Evolutionary conservation across 768 basidiomycete genomes (phyloP).

Genomic region (Phaffia tasmanica): DNA sequence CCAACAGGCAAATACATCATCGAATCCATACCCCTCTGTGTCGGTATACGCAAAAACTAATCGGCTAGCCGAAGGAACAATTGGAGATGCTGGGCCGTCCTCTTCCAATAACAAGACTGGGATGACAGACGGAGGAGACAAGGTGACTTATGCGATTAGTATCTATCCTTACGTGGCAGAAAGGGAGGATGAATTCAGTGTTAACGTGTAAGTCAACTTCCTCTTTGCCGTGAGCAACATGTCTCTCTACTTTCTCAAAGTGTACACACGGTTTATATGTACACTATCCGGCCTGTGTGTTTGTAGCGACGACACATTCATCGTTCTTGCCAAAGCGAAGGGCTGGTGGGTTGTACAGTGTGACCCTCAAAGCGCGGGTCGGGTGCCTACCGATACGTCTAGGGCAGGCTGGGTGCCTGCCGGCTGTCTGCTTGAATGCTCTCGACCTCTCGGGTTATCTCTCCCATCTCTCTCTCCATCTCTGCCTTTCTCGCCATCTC

Average conservation of each 20-base stretch:
- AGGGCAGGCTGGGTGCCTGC: conserved; percentile 97
- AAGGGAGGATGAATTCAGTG: conserved; percentile 96
- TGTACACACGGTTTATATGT: not conserved
- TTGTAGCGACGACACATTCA: conserved; percentile 75
- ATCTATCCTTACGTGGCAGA: conserved; percentile 99
- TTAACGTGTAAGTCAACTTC: conserved; percentile 62
- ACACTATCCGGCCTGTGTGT: not conserved
- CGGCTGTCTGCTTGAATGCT: conserved; percentile 87
- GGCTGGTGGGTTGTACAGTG: conserved; percentile 99
- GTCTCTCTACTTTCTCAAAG: not conserved
- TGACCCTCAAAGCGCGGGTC: conserved; percentile 71
- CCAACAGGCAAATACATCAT: conserved; percentile 23
- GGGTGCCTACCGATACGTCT: conserved; percentile 46
- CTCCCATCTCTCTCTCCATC: not conserved
- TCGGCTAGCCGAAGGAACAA: not conserved
- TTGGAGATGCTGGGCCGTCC: not conserved
- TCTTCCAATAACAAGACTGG: not conserved
- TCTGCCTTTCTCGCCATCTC: not conserved
- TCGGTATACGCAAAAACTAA: not conserved
- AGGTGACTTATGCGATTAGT: conserved; percentile 6
- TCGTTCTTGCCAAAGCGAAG: conserved; percentile 83
- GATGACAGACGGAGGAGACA: not conserved
- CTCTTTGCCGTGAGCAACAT: not conserved
- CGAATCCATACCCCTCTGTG: conserved; percentile 21
- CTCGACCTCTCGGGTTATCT: conserved; percentile 57